These are phyloP conservation scores for Fusarium sp. DNA, from an alignment of 2,329 filamentous ascomycete species.

Conservation along the genomic window DNA sequence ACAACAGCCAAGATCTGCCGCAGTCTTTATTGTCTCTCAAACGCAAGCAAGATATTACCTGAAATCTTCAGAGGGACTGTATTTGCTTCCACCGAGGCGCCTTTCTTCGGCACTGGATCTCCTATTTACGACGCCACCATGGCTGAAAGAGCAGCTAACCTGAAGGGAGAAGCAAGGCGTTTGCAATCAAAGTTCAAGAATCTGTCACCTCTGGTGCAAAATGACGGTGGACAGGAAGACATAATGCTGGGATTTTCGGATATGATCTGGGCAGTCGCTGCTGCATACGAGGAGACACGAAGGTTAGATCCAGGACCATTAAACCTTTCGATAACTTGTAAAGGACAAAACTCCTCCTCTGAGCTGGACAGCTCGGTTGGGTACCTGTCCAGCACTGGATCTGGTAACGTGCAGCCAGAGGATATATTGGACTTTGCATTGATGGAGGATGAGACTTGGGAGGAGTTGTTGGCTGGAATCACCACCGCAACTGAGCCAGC, in stretches of 20 bases:
- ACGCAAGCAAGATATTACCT: conserved; percentile 5
- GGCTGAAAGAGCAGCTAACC: conserved; percentile 1
- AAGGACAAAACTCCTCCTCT: background rate
- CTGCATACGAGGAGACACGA: background rate
- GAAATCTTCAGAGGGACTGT: background rate
- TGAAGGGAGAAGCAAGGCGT: background rate
- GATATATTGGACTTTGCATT: background rate
- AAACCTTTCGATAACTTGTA: background rate
- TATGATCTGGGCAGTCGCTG: conserved; percentile 19
- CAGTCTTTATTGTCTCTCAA: conserved; percentile 15
- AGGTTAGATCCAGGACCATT: background rate
- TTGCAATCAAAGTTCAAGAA: conserved; percentile 8
- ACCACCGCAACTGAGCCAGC: background rate
- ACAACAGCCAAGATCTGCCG: conserved; percentile 19
- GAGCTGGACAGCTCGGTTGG: conserved; percentile 3
- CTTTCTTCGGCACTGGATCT: background rate
- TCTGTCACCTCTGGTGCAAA: background rate
- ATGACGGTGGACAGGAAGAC: background rate
- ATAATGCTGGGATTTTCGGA: conserved; percentile 6
- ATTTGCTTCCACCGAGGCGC: background rate
- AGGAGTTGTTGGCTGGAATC: conserved; percentile 6
- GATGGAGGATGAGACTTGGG: conserved; percentile 13
- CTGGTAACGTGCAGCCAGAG: background rate
- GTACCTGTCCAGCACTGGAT: conserved; percentile 12
- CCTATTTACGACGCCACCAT: background rate